Conservation (phyloP, 352 stramenopile genomes). For the Salisapilia sapeloensis region DNA sequence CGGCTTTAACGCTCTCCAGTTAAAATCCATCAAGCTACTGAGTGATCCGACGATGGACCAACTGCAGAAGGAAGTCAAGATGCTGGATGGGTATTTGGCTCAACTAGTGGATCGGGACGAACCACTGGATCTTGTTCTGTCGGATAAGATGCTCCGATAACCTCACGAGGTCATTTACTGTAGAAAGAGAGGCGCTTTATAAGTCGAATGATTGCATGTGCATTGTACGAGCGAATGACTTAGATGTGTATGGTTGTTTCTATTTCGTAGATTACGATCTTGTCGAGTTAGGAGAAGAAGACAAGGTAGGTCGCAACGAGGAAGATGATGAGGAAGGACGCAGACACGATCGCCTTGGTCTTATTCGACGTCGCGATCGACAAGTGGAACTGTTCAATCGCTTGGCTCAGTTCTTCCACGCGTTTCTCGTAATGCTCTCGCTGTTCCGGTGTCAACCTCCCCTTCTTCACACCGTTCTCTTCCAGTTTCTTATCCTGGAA, state of each 20-base stretch:
- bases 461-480: slow-evolving; percentile 43
- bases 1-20: slow-evolving; percentile 20
- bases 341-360: slow-evolving; percentile 64
- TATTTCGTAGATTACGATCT: too few relatives aligned
- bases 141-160: slow-evolving; percentile 49
- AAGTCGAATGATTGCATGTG: too few relatives aligned
- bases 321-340: too few relatives aligned
- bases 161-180: too few relatives aligned
- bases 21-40: slow-evolving; percentile 71
- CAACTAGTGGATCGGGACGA: slow-evolving; percentile 48
- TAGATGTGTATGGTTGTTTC: too few relatives aligned
- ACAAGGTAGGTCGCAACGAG: too few relatives aligned
- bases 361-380: slow-evolving; percentile 63
- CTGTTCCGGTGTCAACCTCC: slow-evolving; percentile 28
- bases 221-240: too few relatives aligned
- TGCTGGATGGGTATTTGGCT: slow-evolving; percentile 37
- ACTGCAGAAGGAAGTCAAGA: slow-evolving; percentile 43
- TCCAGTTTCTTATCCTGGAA: slow-evolving; percentile 79
- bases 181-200: too few relatives aligned
- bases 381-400: slow-evolving; percentile 61
- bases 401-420: slow-evolving; percentile 44
- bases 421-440: slow-evolving; percentile 52
- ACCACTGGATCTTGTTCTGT: slow-evolving; percentile 54
- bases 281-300: too few relatives aligned
- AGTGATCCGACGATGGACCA: slow-evolving; percentile 59